Evolutionary conservation across 2,329 filamentous ascomycete species (phyloP).

Genomic region (Aspergillus japonicus): DNA sequence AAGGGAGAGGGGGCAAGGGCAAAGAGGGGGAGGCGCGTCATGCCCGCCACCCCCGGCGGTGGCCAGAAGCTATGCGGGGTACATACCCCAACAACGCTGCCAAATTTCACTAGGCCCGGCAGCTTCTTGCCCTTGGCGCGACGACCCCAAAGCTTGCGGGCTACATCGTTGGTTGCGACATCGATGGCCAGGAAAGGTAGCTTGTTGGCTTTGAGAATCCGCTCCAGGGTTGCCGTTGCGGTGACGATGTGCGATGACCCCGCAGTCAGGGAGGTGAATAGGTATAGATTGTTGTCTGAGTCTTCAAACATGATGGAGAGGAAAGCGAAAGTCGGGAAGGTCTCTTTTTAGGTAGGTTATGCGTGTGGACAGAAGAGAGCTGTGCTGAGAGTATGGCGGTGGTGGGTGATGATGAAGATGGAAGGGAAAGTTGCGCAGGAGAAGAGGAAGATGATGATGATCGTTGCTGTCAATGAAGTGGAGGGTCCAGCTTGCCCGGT

Average conservation of each 20-base stretch:
- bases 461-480: background rate
- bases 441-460: background rate
- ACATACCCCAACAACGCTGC: constrained; percentile 79
- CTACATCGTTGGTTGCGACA: constrained; percentile 83
- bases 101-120: constrained; percentile 84
- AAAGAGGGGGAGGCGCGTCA: background rate
- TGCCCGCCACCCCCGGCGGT: background rate
- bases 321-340: background rate
- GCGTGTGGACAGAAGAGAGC: background rate
- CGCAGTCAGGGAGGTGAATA: constrained; percentile 93
- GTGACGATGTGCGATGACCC: constrained; percentile 96
- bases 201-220: constrained; percentile 90
- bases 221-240: constrained; percentile 91
- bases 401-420: background rate
- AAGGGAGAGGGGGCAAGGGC: background rate
- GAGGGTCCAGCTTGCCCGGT: background rate
- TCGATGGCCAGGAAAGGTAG: constrained; percentile 93
- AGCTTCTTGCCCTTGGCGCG: constrained; percentile 83
- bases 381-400: background rate
- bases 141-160: constrained; percentile 83
- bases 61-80: background rate
- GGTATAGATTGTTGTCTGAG: constrained; percentile 67
- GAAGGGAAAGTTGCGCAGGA: background rate
- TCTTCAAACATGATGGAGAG: constrained; percentile 33
- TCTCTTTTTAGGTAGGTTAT: background rate